Conservation (phyloP, 176 grass and related monocot genomes). For the Alloteropsis semialata region DNA sequence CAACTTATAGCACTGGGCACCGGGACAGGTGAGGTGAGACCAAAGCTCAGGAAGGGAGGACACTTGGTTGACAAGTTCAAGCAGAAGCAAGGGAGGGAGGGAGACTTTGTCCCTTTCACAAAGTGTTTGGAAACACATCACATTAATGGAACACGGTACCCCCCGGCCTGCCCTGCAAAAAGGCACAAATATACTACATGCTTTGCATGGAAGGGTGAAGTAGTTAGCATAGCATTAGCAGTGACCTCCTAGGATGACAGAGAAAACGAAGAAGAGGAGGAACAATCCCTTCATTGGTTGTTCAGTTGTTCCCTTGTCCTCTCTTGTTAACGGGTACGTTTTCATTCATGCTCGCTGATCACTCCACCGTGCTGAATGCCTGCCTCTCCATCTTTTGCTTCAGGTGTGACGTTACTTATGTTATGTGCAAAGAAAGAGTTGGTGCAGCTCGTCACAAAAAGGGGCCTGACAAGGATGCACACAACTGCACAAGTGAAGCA, state of each 20-base stretch:
- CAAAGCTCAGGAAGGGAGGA: not conserved
- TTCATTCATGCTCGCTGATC: conserved; percentile 18
- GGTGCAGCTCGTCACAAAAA: conserved; percentile 32
- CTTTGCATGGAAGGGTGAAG: not conserved
- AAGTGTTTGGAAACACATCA: conserved; percentile 33
- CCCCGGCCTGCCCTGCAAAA: not conserved
- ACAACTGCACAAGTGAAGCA: conserved; percentile 2
- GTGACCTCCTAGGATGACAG: not conserved
- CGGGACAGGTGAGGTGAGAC: conserved; percentile 32
- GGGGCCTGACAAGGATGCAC: not conserved
- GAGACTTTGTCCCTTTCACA: conserved; percentile 35
- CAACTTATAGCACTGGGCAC: conserved; percentile 17
- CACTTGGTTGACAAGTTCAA: conserved; percentile 51
- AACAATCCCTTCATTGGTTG: not conserved
- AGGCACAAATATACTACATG: not conserved
- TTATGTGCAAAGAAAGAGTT: conserved; percentile 46
- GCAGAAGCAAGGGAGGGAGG: no score
- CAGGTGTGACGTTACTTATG: conserved; percentile 43
- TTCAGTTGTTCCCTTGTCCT: conserved; percentile 18
- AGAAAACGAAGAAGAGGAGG: not conserved
- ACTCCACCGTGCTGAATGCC: not conserved
- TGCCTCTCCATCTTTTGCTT: conserved; percentile 31
- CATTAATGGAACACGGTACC: conserved; percentile 16
- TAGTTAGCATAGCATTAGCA: not conserved
- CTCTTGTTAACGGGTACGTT: conserved; percentile 22